Evolutionary conservation across 139 green algal species (phyloP), one percentile per base, ranked within the genome.

Genomic region (Mychonastes homosphaera): DNA sequence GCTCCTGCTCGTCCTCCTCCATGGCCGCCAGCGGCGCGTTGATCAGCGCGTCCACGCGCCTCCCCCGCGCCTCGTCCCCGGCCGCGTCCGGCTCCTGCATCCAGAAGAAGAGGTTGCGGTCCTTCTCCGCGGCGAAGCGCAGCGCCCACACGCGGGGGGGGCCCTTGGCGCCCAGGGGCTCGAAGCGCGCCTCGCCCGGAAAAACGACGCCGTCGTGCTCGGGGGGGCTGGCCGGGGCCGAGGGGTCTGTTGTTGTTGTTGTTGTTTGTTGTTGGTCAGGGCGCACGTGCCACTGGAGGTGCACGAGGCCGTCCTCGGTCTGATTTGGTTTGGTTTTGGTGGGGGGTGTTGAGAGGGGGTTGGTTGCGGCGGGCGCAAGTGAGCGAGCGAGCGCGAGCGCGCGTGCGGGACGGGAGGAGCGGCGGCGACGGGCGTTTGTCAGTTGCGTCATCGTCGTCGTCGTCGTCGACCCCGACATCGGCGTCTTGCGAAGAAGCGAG

Each of bases 31-130:
- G 51, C 3, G 70, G 56, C 4, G 55, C 44, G 57, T 69, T 64
- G 48, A 79, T 57, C 12, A 70, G 49, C 8, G 40, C 44, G 21
- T 69, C 36, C 10, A 64, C 41, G 12, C 39, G 33, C 7, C 56
- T 40, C 33, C 65, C 51, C 0, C 53, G 46, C 15, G 53, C 58
- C 18, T n/a, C 47, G 28, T 65, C 58, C 18, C 26, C 16, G 5
- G 35, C 29, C 19, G 54, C 47, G 7, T 26, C 18, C 2, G 47
- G 32, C 45, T 38, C 40, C 27, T 39, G 68, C 48, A 56, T 56
- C 77, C 77, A 84, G 56, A 84, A 84, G 47, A 86, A 78, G 29
- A 78, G 26, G 32, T 82, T 77, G 15, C 69, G 59, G 38, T 72
- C 51, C 28, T 35, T 19, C 54, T 86, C 68, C 2, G 71, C 48